Evolutionary conservation across 2,329 filamentous ascomycete species (phyloP), one percentile per base, ranked within the genome.

Genomic region (Talaromyces sp.): DNA sequence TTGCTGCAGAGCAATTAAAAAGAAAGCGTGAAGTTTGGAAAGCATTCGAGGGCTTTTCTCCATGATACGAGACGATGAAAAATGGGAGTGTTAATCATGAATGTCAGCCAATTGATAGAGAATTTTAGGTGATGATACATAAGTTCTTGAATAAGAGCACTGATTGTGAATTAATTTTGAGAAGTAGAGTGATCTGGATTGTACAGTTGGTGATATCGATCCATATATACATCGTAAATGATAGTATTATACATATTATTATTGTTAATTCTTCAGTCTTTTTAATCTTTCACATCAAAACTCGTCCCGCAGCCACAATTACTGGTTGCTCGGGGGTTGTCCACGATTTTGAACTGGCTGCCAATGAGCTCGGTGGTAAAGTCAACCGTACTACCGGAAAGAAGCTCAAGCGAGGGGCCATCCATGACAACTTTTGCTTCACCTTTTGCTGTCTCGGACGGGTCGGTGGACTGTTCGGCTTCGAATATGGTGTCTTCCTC

Each of bases 281-380:
- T 59, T 66, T 62, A 72, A 88, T 73, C 84, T 73, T 93, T 92
- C 66, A 98, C 92, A 78, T 98, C 95, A 77, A 99, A 99, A 73
- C 93, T 98, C 17, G 93, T 97, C 8, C 95, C 95, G 76, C 95
- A 99, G 1, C 95, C 95, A 79, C 95, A 99, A 74, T 91, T 96
- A 77, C 93, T 98, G 62, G 90, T 92, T 4, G 95, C 95, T 47
- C 87, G 81, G 0, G 95, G 95, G 71, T 98, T 99, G 69, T 96
- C 93, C 63, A 92, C 88, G 71, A 99, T 92, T 82, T 96, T 96
- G 77, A 99, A 99, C 78, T 98, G 93, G 70, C 88, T 91, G 28
- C 90, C 90, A 71, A 97, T 97, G 77, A 99, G 80, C 80, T 98
- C 95, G 84, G 90, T 95, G 0, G 93, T 97, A 71, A 93, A 99